Evolutionary conservation across 2,329 filamentous ascomycete genomes (phyloP), one percentile per base, ranked within the genome.

Genomic region (Ceratocystis albifundus): DNA sequence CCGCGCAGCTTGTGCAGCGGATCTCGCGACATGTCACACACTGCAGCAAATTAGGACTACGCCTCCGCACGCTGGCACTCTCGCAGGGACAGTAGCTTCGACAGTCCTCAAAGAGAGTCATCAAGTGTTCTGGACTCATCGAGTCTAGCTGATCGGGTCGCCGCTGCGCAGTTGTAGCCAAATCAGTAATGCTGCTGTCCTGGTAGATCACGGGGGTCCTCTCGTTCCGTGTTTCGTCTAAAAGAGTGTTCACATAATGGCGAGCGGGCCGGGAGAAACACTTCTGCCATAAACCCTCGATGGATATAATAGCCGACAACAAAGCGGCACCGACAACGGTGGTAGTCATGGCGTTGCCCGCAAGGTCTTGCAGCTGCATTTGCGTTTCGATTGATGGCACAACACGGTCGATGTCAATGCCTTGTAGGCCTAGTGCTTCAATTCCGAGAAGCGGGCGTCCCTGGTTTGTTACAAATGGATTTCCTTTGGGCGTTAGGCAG

Each of bases 341-440:
- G 0, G 84, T 84, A 0, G 82, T 85, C 89, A 93, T 93, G 0
- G 89, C 89, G 72, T 94, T 93, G 0, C 89, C 89, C 1, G 87
- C 88, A 1, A 93, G 76, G 69, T 90, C 84, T 69, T 86, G 83
- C 1, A 89, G 76, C 20, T 91, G 77, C 1, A 75, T 74, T 61
- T 85, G 78, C 0, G 79, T 81, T 70, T 92, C 85, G 7, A 80
- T 80, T 0, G 82, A 85, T n/a, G 90, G 78, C 0, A 84, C 76
- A 10, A 92, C 76, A 62, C 80, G 79, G 65, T 84, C 75, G 1
- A 86, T 73, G 0, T 87, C 86, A 62, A 92, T 77, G 0, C 88
- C 89, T 75, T 92, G 89, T 4, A 91, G 74, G 4, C 77, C 74
- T 1, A 92, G 75, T 1, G 82, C 76, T 72, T 92, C 87, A 4